phyloP scores from a whole-genome alignment of 140 eudicot species.

The Ambrosia hybrid region DNA sequence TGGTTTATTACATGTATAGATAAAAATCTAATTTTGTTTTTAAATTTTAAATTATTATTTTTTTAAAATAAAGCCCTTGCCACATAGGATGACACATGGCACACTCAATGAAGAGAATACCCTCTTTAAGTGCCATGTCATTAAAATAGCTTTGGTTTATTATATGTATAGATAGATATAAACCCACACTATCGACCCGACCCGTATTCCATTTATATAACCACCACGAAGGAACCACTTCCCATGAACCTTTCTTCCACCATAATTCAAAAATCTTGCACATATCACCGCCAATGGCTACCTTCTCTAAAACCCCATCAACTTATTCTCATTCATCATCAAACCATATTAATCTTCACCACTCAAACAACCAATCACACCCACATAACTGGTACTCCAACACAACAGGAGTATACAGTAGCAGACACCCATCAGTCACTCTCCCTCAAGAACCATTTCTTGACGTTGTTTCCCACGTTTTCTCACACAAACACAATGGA shows the following conservation, averaged over 20 bases:
- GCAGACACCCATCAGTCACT: conserved; percentile 46
- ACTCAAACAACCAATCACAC: conserved; percentile 8
- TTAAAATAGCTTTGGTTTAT: no score
- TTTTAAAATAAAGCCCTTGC: no score
- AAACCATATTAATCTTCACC: not conserved
- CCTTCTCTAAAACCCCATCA: not conserved
- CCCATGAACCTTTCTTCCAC: not conserved
- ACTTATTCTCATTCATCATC: not conserved
- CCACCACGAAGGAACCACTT: not conserved
- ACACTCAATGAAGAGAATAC: no score
- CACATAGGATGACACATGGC: no score
- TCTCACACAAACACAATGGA: conserved; percentile 63
- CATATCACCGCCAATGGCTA: not conserved
- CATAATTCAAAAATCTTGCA: not conserved
- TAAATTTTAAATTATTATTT: no score
- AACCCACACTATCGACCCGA: no score
- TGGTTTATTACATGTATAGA: no score
- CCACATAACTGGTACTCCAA: conserved; percentile 52
- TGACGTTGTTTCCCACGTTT: conserved; percentile 61
- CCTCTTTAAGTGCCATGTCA: no score
- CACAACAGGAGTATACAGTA: conserved; percentile 62
- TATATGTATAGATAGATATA: no score
- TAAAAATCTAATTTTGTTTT: no score
- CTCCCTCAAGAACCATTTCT: conserved; percentile 70
- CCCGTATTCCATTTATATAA: no score